Evolutionary conservation across 257 asterid genomes (phyloP), one percentile per base, ranked within the genome.

Genomic region (Striga asiatica): DNA sequence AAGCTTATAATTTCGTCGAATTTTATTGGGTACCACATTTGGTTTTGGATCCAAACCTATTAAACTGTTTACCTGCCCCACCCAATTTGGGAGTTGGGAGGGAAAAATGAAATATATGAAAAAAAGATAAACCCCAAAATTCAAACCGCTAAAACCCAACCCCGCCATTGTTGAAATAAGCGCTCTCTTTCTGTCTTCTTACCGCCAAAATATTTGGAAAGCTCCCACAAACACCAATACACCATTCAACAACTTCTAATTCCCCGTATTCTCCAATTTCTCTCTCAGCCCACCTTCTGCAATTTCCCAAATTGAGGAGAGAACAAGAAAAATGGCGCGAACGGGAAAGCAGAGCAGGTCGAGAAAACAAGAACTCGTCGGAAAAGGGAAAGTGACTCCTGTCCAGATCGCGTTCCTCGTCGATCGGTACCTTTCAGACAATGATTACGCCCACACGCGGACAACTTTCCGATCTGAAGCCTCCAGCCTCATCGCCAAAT

Each of bases 321-420:
- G 56, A 18, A 23, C 6, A 27, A 18, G 16, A 16, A 11, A 7
- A 37, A 29, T 17, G 1, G 27, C 43, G 50, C 18, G 43, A 65
- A 6, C 13, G 46, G 6, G 41, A 64, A 54, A 75, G 80, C 96
- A 78, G 67, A 62, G 54, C 63, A 87, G 51, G 65, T 68, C 81
- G 3, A 88, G 73, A 62, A 84, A 69, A 16, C 55, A 75, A 10
- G 92, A 81, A 14, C 63, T 41, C 21, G 54, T 91, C 0, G 98
- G 96, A 5, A 87, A 82, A 62, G 98, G 98, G 38, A 82, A 87
- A 31, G 83, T 91, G 3, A 84, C 94, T 2, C 89, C 94, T 1
- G 80, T 82, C 13, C 96, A 91, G 75, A 57, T 87, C 0, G 98
- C 96, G 0, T 91, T 87, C 82, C 75, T 91, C 63, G 98, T 91